Percentiles rank a stretch among this genome's conserved stretches.
These are phyloP conservation scores for Cyclotella cryptica DNA, from an alignment of 108 stramenopile genomes.

Conservation along the genomic window DNA sequence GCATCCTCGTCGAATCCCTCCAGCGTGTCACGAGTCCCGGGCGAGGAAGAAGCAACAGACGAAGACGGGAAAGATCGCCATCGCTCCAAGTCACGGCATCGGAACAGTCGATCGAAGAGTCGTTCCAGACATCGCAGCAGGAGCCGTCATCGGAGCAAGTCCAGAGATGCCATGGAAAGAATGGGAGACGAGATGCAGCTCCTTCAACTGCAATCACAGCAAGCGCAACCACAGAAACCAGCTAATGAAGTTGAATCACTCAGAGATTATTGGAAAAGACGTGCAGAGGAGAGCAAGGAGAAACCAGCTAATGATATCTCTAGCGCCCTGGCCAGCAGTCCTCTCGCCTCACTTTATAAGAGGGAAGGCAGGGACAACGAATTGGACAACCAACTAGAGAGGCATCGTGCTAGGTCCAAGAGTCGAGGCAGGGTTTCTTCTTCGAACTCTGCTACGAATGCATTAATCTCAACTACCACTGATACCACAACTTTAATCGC, in stretches of 20 bases:
- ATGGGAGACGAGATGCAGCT: background rate
- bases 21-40: background rate
- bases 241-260: constrained; percentile 17
- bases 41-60: background rate
- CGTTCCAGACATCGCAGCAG: constrained; percentile 8
- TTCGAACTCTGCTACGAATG: background rate
- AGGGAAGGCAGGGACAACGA: background rate
- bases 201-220: background rate
- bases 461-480: background rate
- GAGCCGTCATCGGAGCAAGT: constrained; percentile 11
- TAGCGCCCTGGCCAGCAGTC: background rate
- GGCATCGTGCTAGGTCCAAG: constrained; percentile 16
- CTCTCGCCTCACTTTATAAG: background rate
- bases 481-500: no score
- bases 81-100: constrained; percentile 25
- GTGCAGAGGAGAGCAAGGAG: constrained; percentile 44
- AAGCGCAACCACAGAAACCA: background rate
- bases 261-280: constrained; percentile 42
- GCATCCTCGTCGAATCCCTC: background rate
- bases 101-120: background rate
- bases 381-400: background rate
- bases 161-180: constrained; percentile 4
- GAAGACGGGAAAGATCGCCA: background rate
- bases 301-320: background rate
- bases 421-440: constrained; percentile 17